Base-by-base conservation (phyloP, 345 rosid genomes). In the Populus alba region DNA sequence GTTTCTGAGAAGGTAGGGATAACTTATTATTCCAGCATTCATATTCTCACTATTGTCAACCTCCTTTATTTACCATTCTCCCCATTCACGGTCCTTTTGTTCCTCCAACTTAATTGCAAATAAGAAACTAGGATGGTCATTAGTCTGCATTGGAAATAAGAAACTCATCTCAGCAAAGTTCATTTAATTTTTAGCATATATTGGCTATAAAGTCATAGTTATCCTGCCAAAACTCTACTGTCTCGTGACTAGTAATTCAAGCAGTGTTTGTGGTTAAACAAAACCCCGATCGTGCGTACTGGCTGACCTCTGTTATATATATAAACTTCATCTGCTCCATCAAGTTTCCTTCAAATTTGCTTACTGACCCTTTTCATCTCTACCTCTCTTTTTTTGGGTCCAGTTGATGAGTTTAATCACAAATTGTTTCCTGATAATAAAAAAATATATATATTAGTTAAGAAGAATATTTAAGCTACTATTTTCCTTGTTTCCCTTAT, bases 1-100 rank as follows among this genome's bases (percentile, higher is more conserved):
- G 81, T 87, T 35, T 84, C 82, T 51, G 91, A 91, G 49, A 89
- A 91, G 89, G 92, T 88, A 73, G 38, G 67, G 65, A 73, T 51
- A 45, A 74, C 53, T 73, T 73, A 55, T 66, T 66, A 25, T 57
- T 67, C 6, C 47, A 17, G 13, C 71, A 31, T 31, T 22, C 33
- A 7, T 47, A 5, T 55, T 70, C 73, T 70, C 6, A 41, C 23
- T 41, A 41, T 45, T 35, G 7, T 25, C 37, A 70, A 70, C 73
- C 47, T 13, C 73, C 23, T 20, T 55, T n/a, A 57, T 57, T 1
- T 4, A 57, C 63, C 63, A 57, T 53, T 4, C 51, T 2, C 59
- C 22, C 59, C 5, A 33, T 10, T 15, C 53, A 1, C 53, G 0
- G 45, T 41, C 27, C 62, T 55, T 8, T 55, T 22, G 62, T 22